Percentiles rank a stretch among this genome's conserved stretches.
These are phyloP conservation scores for Anisodus acutangulus DNA, from an alignment of 257 asterid species.

Conservation along the genomic window DNA sequence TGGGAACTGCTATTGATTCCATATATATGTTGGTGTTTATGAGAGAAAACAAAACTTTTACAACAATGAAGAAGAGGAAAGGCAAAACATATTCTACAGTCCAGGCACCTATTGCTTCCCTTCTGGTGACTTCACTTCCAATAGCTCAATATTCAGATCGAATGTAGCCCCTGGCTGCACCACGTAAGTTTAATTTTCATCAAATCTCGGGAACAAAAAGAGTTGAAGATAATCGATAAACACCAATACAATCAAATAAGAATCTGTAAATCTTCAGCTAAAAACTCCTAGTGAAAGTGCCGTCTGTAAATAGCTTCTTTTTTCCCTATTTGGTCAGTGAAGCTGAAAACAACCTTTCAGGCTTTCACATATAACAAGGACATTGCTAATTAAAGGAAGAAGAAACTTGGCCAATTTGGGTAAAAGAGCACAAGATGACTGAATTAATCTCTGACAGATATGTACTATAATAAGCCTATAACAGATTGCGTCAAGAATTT, in stretches of 20 bases:
- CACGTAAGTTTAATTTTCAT: conserved; percentile 29
- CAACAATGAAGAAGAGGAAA: background rate
- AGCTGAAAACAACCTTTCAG: background rate
- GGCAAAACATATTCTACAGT: background rate
- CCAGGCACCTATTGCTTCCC: conserved; percentile 40
- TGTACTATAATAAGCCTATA: background rate
- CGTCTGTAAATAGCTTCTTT: background rate
- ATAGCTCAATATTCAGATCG: conserved; percentile 80
- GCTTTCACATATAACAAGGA: background rate
- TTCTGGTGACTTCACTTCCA: conserved; percentile 64
- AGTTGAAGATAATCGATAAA: background rate
- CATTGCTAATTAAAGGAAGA: background rate
- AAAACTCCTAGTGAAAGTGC: background rate
- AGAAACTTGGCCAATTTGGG: background rate
- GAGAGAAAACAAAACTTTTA: background rate
- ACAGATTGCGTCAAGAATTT: background rate
- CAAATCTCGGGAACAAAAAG: background rate
- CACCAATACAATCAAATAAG: background rate
- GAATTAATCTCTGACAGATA: background rate
- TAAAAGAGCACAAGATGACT: background rate
- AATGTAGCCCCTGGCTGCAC: conserved; percentile 88
- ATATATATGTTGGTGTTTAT: background rate
- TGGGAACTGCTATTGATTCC: background rate
- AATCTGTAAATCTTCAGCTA: background rate
- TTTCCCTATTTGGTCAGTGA: background rate